Conservation (phyloP, 345 rosid species). For the Arabidopsis arenosa region DNA sequence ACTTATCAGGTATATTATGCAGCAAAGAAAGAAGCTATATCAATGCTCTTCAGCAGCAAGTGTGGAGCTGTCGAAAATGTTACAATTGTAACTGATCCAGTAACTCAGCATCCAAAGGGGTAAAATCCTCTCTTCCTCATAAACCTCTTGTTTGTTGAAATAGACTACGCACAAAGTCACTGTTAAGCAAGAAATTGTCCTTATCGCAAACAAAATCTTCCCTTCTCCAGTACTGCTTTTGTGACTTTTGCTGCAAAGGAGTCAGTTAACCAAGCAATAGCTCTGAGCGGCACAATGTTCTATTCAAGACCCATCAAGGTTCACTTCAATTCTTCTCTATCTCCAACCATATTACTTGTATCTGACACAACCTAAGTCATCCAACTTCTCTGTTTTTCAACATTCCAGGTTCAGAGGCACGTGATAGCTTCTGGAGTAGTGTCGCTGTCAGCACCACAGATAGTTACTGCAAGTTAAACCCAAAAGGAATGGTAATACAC, state of each 20-base stretch:
- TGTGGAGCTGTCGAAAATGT: slow-evolving; percentile 46
- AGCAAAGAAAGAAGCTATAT: slow-evolving; percentile 48
- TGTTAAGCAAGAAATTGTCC: slow-evolving; percentile 1
- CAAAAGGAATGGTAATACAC: slow-evolving; percentile 1
- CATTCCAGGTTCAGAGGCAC: slow-evolving; percentile 22
- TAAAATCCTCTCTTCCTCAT: slow-evolving; percentile 28
- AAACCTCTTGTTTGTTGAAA: slow-evolving; percentile 9
- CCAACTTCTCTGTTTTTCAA: slow-evolving; percentile 9
- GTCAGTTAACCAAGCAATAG: slow-evolving; percentile 46
- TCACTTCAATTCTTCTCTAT: slow-evolving; percentile 12
- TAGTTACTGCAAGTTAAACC: neutral
- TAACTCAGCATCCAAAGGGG: slow-evolving; percentile 41
- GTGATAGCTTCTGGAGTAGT: slow-evolving; percentile 20
- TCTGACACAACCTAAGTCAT: neutral
- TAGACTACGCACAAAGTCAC: neutral
- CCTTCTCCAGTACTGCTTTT: slow-evolving; percentile 44
- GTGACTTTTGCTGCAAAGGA: slow-evolving; percentile 48
- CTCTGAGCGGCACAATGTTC: slow-evolving; percentile 43
- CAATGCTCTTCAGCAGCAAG: slow-evolving; percentile 43
- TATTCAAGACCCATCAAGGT: slow-evolving; percentile 50
- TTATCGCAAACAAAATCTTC: neutral
- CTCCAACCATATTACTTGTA: neutral
- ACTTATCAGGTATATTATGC: slow-evolving; percentile 51
- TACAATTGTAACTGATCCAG: slow-evolving; percentile 41
- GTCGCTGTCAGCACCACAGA: neutral